Evolutionary conservation across 176 grass and related monocot species (phyloP), one percentile per base, ranked within the genome.

Genomic region (Oryza rufipogon): DNA sequence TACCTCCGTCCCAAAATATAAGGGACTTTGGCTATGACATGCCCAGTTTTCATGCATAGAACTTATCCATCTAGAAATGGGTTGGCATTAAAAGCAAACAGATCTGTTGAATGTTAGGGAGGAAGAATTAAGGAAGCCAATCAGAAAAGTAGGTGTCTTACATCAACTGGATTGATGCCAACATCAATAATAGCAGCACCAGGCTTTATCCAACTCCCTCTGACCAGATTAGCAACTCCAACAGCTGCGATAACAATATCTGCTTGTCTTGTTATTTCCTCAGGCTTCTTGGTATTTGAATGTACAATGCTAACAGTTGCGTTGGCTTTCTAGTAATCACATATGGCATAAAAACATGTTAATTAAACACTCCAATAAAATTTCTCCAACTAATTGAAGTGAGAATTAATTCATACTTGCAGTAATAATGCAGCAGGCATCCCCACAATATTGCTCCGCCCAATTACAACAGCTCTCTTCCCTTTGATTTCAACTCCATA

Each of bases 291-390:
- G 23, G 96, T 98, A 72, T 94, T 68, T 17, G 93, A 96, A 79
- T 98, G 96, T 33, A 98, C 96, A 80, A 98, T 98, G 80, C 89
- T 98, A 46, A 98, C 82, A 26, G 96, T 98, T 72, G 96, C 96
- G 70, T 98, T 94, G 80, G 80, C 96, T 98, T 98, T 98, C 96
- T 98, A 85, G 80, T 48, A 83, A 79, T 63, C 52, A 67, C 61
- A 58, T 65, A 32, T 20, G 54, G 9, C 4, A 58, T 20, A 49
- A 83, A 28, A 82, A 61, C 4, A 68, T 13, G 51, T 87, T 70
- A 91, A 72, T 64, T 12, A 52, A 69, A 84, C 11, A 39, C 54
- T 65, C 5, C 28, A 48, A 84, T 13, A 85, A 74, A 81, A 45
- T 11, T 82, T 14, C 1, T 68, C 56, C 2, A 70, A 20, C 22